phyloP scores from a whole-genome alignment of 2,329 filamentous ascomycete genomes.

The Penicillium sp. region DNA sequence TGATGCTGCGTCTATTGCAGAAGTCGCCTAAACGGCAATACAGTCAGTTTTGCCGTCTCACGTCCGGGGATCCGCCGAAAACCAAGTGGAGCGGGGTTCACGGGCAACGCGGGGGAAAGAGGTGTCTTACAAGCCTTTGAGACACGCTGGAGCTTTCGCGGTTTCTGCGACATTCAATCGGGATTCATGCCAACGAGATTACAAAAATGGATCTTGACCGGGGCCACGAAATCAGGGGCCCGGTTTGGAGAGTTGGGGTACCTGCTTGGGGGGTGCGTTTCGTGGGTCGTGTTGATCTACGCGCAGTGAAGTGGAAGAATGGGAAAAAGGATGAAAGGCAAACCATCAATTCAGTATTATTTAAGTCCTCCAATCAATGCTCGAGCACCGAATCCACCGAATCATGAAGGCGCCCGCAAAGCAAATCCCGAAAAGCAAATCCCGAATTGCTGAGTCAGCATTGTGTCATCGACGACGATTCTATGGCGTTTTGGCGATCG shows the following conservation, averaged over 20 bases:
- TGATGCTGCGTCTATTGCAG: constrained; percentile 51
- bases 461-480: neutral
- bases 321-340: neutral
- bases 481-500: neutral
- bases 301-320: neutral
- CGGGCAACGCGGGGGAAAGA: neutral
- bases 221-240: constrained; percentile 4
- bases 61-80: constrained; percentile 6
- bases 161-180: constrained; percentile 28
- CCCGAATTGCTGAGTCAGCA: neutral
- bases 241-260: constrained; percentile 4
- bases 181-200: constrained; percentile 8
- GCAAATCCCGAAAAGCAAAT: neutral
- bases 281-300: neutral
- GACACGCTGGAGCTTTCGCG: constrained; percentile 28
- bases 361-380: neutral
- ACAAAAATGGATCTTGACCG: neutral
- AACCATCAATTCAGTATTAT: neutral
- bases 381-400: neutral
- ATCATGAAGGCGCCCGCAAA: neutral
- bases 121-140: constrained; percentile 26
- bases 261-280: neutral
- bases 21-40: constrained; percentile 42
- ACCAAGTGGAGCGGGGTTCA: constrained; percentile 10
- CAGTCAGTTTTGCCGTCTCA: constrained; percentile 7